Base-by-base conservation (phyloP, 805 yeast species). In the Torulaspora delbrueckii region DNA sequence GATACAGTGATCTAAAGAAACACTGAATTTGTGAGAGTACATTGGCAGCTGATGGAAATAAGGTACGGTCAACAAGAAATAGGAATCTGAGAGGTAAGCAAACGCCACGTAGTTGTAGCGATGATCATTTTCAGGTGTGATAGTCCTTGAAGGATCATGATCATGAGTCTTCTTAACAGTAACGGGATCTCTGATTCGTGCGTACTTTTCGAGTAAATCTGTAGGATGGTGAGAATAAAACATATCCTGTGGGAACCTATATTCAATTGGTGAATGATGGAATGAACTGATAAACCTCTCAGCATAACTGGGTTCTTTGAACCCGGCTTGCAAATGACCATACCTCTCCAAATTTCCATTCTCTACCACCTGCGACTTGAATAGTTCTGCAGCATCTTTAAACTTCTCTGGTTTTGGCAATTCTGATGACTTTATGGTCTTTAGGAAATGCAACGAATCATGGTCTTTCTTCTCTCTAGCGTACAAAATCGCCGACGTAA, bases 1-100 rank as follows among this genome's bases (percentile, higher is more conserved):
- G 26, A 85, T 73, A 0, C 80, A 65, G 57, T 84, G 89, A 53
- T 83, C 89, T 51, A 84, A 62, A 18, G 85, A 78, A 3, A 80
- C 82, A 12, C 80, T 75, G 51, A 78, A 73, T 30, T 70, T 72
- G 13, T 76, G 69, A 16, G 74, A 68, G 47, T 69, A 70, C 59
- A 74, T 56, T 18, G 72, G 73, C 34, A 73, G 62, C 42, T 76
- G 60, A 44, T 79, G 73, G 43, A 76, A 65, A 47, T 83, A 72
- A 53, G 77, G 78, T 27, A 79, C 66, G 2, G 81, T 63, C 10
- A 76, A 70, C 40, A 82, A 60, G 46, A 77, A 73, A 46, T 76
- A 72, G 10, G 81, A 72, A 57, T 83, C 88, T 0, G 84, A 74
- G 8, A 80, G 63, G 47, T 78, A 78, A 2, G 82, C 81, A 38